A percentile compares a stretch with the other conserved stretches of the same genome.
phyloP scores from a whole-genome alignment of 345 rosid species.

The Citrus mangshanensis region DNA sequence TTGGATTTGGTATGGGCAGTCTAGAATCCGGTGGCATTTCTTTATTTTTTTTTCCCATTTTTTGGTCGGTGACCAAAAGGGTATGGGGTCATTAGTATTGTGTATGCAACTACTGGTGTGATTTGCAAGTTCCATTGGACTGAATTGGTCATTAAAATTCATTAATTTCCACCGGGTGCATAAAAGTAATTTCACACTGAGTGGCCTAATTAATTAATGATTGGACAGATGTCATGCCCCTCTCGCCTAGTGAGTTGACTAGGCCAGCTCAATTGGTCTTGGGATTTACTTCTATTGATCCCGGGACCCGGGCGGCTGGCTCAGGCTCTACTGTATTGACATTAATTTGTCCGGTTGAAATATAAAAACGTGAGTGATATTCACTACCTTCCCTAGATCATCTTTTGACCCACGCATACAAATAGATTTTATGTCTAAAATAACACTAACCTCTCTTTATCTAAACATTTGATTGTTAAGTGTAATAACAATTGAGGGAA shows the following conservation, averaged over 20 bases:
- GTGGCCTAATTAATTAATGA: background rate
- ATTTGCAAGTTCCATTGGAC: background rate
- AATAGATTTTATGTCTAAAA: no score
- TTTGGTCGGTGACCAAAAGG: background rate
- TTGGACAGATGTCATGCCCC: conserved; percentile 23
- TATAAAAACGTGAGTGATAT: no score
- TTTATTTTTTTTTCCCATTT: background rate
- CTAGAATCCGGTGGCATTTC: background rate
- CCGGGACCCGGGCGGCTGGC: background rate
- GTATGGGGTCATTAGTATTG: background rate
- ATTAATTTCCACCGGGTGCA: no score
- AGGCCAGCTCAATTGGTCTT: conserved; percentile 14
- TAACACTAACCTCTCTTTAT: no score
- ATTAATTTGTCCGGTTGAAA: no score
- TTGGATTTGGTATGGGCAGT: conserved; percentile 4
- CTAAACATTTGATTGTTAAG: no score
- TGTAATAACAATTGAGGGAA: no score
- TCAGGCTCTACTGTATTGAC: no score
- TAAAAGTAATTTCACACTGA: background rate
- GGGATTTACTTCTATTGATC: background rate
- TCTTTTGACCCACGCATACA: no score
- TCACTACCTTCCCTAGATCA: no score
- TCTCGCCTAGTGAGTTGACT: conserved; percentile 32
- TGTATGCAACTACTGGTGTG: no score
- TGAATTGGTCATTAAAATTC: no score